Evolutionary conservation across 2,329 filamentous ascomycete genomes (phyloP).

Genomic region (Rosellinia necatrix): DNA sequence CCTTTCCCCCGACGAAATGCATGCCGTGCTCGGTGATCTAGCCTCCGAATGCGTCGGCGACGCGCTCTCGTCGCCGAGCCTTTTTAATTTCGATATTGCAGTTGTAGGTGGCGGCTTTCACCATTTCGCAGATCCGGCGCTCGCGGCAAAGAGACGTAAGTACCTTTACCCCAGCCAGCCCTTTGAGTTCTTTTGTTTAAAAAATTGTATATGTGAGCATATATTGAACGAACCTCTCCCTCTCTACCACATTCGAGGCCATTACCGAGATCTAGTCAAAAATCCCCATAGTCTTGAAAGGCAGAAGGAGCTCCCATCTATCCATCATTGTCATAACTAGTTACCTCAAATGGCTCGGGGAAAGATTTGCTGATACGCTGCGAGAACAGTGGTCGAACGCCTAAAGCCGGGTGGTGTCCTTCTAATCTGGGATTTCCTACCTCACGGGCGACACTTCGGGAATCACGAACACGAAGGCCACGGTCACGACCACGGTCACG

Average conservation of each 20-base stretch:
- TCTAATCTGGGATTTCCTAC: constrained; percentile 70
- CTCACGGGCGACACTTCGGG: constrained; percentile 47
- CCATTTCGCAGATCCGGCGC: constrained; percentile 68
- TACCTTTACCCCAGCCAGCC: not conserved
- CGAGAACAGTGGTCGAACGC: constrained; percentile 59
- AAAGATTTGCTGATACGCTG: no score
- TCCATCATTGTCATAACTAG: no score
- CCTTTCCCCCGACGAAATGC: constrained; percentile 56
- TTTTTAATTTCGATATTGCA: constrained; percentile 71
- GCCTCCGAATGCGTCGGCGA: constrained; percentile 51
- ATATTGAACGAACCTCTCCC: no score
- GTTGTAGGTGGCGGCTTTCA: constrained; percentile 67
- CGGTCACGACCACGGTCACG: constrained; percentile 10
- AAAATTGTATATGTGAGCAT: no score
- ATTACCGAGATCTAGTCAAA: not conserved
- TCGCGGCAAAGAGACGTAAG: constrained; percentile 39
- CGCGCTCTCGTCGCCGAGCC: constrained; percentile 62
- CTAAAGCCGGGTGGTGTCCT: constrained; percentile 69
- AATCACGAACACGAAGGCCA: constrained; percentile 4
- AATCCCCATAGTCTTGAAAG: not conserved
- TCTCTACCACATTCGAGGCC: not conserved
- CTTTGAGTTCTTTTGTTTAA: not conserved
- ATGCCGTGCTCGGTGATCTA: constrained; percentile 63
- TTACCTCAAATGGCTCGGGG: no score
- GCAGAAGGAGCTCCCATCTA: no score